Conservation (phyloP, 345 rosid genomes). For the Eutrema yunnanense region DNA sequence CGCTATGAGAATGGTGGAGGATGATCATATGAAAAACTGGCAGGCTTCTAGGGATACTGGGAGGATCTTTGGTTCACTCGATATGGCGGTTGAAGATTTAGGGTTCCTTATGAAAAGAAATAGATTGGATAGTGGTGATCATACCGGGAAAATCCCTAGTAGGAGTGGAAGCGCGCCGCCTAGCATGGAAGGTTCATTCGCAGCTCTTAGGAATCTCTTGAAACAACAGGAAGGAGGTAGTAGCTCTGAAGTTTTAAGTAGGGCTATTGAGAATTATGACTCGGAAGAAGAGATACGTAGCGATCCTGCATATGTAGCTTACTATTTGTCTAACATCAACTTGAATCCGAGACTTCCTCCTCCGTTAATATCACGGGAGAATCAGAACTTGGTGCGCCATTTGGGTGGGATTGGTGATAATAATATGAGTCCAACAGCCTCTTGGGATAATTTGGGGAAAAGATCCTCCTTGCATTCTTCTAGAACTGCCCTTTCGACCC, state of each 20-base stretch:
- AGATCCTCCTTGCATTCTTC: conserved; percentile 37
- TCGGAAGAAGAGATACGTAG: conserved; percentile 76
- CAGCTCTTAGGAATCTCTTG: conserved; percentile 68
- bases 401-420: conserved; percentile 60
- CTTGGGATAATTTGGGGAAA: conserved; percentile 51
- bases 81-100: conserved; percentile 70
- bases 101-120: conserved; percentile 64
- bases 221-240: conserved; percentile 49
- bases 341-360: conserved; percentile 93
- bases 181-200: conserved; percentile 92
- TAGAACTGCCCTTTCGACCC: conserved; percentile 58
- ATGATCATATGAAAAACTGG: conserved; percentile 52
- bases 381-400: conserved; percentile 54
- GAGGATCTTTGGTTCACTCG: conserved; percentile 44
- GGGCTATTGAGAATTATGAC: conserved; percentile 44
- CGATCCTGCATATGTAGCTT: conserved; percentile 75
- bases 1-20: conserved; percentile 72
- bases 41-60: conserved; percentile 48
- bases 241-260: conserved; percentile 56
- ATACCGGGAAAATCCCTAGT: conserved; percentile 46
- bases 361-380: conserved; percentile 80
- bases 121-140: conserved; percentile 46
- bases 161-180: conserved; percentile 98
- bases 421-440: conserved; percentile 36
- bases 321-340: conserved; percentile 76